These are phyloP conservation scores for Cetraspora pellucida DNA, from an alignment of 192 early-diverging fungal genomes.

Conservation along the genomic window DNA sequence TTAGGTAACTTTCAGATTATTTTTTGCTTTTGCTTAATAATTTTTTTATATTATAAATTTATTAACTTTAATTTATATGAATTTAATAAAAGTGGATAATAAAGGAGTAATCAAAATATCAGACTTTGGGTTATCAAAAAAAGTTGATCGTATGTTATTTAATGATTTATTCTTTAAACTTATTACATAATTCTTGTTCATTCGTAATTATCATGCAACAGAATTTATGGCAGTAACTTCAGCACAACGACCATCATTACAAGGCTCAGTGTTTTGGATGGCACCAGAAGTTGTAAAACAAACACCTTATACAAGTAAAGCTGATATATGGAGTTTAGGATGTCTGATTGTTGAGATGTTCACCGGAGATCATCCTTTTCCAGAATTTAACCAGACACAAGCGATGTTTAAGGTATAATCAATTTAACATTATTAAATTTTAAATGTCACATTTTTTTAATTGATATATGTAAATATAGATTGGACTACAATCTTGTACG, in stretches of 20 bases:
- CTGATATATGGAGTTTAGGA: constrained; percentile 93
- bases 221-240: constrained; percentile 31
- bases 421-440: constrained; percentile 43
- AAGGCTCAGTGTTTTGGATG: constrained; percentile 99
- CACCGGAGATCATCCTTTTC: constrained; percentile 91
- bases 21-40: neutral
- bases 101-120: constrained; percentile 96
- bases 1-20: constrained; percentile 50
- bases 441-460: constrained; percentile 36
- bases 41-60: neutral
- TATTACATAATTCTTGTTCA: neutral
- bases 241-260: constrained; percentile 73
- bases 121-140: constrained; percentile 99
- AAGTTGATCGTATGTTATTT: constrained; percentile 65
- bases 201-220: neutral
- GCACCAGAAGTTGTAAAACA: constrained; percentile 98
- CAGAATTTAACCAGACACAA: constrained; percentile 78
- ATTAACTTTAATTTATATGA: neutral
- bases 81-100: constrained; percentile 65
- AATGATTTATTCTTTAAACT: neutral
- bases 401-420: constrained; percentile 67
- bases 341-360: constrained; percentile 99
- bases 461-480: constrained; percentile 68
- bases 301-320: constrained; percentile 89
- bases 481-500: constrained; percentile 70